These are phyloP conservation scores for Beta lomatogona DNA, from an alignment of 179 eudicot species.

Conservation along the genomic window DNA sequence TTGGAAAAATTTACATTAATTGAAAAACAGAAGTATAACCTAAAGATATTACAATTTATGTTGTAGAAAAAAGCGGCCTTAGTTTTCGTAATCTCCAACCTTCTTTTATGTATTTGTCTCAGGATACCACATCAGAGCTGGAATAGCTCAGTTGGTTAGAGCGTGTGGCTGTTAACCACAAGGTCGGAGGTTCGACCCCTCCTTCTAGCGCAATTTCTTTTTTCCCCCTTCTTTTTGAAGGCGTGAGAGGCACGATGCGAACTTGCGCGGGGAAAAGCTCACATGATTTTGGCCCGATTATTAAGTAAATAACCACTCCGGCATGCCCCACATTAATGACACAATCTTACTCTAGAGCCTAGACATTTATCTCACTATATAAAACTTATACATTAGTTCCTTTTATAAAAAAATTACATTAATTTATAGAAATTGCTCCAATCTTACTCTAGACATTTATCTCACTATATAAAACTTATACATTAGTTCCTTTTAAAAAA, in stretches of 20 bases:
- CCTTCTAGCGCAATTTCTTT: slow-evolving; percentile 56
- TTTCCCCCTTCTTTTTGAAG: not conserved
- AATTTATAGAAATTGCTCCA: too few relatives aligned
- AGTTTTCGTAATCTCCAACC: too few relatives aligned
- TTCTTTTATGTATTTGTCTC: too few relatives aligned
- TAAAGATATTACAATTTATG: not conserved
- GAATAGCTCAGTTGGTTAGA: slow-evolving; percentile 98
- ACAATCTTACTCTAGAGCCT: too few relatives aligned
- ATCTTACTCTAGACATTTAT: too few relatives aligned
- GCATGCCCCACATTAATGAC: too few relatives aligned
- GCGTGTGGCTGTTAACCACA: slow-evolving; percentile 99
- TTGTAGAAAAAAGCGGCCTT: not conserved
- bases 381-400: not conserved
- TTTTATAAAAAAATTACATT: too few relatives aligned
- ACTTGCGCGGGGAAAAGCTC: slow-evolving; percentile 90
- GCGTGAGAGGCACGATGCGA: slow-evolving; percentile 74
- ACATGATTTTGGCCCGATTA: slow-evolving; percentile 93
- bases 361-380: too few relatives aligned
- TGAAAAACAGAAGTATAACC: too few relatives aligned
- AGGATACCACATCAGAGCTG: slow-evolving; percentile 33
- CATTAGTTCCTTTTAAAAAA: too few relatives aligned
- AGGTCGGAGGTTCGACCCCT: slow-evolving; percentile 97
- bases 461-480: too few relatives aligned
- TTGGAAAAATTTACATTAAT: too few relatives aligned
- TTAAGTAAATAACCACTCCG: slow-evolving; percentile 59